Conservation (phyloP, 768 basidiomycete species). For the Boletus patriciae region DNA sequence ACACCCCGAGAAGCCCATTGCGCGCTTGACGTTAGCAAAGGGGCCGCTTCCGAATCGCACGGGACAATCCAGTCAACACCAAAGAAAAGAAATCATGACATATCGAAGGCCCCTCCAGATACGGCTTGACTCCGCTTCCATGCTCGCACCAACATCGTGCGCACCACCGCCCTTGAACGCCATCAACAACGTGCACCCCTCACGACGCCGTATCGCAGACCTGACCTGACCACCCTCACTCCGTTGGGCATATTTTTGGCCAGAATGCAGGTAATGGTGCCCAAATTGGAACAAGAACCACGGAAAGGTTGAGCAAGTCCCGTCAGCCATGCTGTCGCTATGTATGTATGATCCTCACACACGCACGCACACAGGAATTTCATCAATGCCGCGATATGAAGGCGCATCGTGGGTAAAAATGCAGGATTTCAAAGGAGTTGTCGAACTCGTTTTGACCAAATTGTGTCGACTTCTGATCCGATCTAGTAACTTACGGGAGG, state of each 20-base stretch:
- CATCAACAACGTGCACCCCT: not conserved
- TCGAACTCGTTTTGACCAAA: constrained; percentile 33
- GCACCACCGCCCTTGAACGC: not conserved
- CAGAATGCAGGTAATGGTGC: not conserved
- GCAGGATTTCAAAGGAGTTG: constrained; percentile 5
- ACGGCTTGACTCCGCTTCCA: not conserved
- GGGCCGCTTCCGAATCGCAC: too few species aligned
- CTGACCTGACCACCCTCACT: not conserved
- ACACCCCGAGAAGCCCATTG: not conserved
- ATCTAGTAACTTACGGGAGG: constrained; percentile 5
- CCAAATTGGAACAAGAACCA: not conserved
- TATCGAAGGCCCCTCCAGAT: not conserved
- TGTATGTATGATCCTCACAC: constrained; percentile 1
- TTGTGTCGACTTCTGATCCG: constrained; percentile 28
- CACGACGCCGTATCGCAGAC: not conserved
- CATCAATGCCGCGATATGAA: constrained; percentile 28
- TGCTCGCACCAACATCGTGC: not conserved
- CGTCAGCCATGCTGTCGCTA: not conserved
- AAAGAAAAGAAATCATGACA: not conserved
- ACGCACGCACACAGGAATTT: constrained; percentile 12
- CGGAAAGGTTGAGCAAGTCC: not conserved
- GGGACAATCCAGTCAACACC: not conserved
- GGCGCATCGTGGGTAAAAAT: constrained; percentile 22
- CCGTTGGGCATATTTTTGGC: not conserved
- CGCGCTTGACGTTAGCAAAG: not conserved